phyloP scores from a whole-genome alignment of 352 stramenopile species.

The Phytophthora ohioensis region DNA sequence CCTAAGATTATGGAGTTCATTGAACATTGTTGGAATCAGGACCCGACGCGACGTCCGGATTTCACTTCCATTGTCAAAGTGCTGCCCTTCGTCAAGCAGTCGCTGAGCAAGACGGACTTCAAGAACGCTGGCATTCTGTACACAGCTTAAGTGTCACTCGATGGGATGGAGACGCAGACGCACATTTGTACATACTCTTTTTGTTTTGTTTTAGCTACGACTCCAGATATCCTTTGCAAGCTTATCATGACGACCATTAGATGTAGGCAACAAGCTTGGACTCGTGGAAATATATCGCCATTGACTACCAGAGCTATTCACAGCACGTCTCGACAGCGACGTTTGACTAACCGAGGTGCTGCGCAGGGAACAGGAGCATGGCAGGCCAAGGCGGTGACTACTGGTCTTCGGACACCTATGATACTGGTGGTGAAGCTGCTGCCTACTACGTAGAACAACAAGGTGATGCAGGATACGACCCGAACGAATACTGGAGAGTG shows the following conservation, averaged over 20 bases:
- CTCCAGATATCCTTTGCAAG: not conserved
- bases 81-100: conserved; percentile 56
- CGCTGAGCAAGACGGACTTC: conserved; percentile 65
- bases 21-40: conserved; percentile 71
- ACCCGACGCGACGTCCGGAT: conserved; percentile 54
- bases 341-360: conserved; percentile 20
- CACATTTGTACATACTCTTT: conserved; percentile 12
- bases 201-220: conserved; percentile 9
- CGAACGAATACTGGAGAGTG: conserved; percentile 57
- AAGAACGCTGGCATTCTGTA: conserved; percentile 40
- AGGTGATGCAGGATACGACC: conserved; percentile 17
- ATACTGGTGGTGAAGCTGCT: not conserved
- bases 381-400: conserved; percentile 13
- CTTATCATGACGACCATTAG: conserved; percentile 11
- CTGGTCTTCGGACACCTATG: not conserved
- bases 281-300: conserved; percentile 23
- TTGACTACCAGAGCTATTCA: conserved; percentile 15
- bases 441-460: conserved; percentile 8
- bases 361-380: conserved; percentile 1
- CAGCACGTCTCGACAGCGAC: conserved; percentile 12
- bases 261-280: conserved; percentile 21
- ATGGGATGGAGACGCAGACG: not conserved
- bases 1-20: conserved; percentile 62
- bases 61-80: conserved; percentile 63
- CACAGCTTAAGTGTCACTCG: conserved; percentile 6